phyloP scores from a whole-genome alignment of 2,329 filamentous ascomycete genomes.

The Aspergillus novofumigatus region DNA sequence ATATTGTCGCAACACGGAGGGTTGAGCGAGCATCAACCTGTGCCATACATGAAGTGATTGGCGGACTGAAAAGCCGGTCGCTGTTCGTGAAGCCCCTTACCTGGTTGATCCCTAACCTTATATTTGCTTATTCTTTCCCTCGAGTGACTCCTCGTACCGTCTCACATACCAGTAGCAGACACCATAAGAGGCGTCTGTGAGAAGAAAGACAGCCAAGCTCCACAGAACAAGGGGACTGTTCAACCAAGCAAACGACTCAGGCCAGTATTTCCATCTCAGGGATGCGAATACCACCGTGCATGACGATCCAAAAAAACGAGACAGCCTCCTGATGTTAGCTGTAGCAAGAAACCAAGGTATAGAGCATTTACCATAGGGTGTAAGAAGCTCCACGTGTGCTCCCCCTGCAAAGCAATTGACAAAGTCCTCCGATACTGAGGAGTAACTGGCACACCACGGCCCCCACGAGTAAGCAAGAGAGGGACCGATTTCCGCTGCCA shows the following conservation, averaged over 20 bases:
- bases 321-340: constrained; percentile 6
- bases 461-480: constrained; percentile 9
- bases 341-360: not conserved
- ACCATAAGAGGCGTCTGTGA: constrained; percentile 7
- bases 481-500: constrained; percentile 6
- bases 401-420: constrained; percentile 11
- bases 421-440: constrained; percentile 9
- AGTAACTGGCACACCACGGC: constrained; percentile 9
- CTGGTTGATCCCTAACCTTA: not conserved
- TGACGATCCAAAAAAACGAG: constrained; percentile 9
- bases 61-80: too few relatives aligned
- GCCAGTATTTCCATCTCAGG: constrained; percentile 11
- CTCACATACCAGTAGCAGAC: constrained; percentile 7
- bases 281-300: constrained; percentile 6
- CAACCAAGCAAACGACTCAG: constrained; percentile 9
- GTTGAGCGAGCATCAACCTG: too few relatives aligned
- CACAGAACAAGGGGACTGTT: constrained; percentile 10
- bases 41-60: too few relatives aligned
- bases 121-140: not conserved
- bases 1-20: too few relatives aligned
- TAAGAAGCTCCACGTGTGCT: constrained; percentile 15
- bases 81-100: too few relatives aligned
- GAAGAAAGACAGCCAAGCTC: constrained; percentile 7
- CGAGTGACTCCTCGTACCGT: not conserved
- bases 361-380: constrained; percentile 7